Base-by-base conservation (phyloP, 495 filamentous ascomycete genomes). In the Astrothelium macrocarpum region DNA sequence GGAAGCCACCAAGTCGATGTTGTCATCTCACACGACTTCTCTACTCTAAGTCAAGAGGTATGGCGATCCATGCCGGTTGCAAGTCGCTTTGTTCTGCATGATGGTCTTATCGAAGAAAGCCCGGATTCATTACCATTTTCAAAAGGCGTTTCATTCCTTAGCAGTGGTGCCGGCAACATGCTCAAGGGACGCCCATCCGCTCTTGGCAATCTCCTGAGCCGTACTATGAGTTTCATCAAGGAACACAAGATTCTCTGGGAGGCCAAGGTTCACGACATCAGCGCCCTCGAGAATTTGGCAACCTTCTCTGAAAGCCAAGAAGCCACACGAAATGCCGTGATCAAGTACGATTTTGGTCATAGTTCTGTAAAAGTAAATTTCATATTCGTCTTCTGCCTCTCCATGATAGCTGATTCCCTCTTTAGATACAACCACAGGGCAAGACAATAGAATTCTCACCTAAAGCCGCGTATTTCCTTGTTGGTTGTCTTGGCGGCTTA, bases 401-500 rank as follows among this genome's bases (percentile, higher is more conserved):
- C n/a, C n/a, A n/a, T n/a, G n/a, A n/a, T n/a, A 45, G 42, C 42
- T n/a, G 42, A 11, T 11, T n/a, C 11, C 42, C 42, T 45, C 42
- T 45, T 11, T 11, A 45, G 42, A 11, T 45, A 11, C 42, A 45
- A 45, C 42, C 12, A 11, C 42, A 71, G 71, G n/a, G n/a, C n/a
- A n/a, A n/a, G n/a, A n/a, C n/a, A n/a, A n/a, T n/a, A n/a, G n/a
- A n/a, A n/a, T n/a, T n/a, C n/a, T n/a, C n/a, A n/a, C n/a, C n/a
- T n/a, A n/a, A n/a, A n/a, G n/a, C n/a, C n/a, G n/a, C n/a, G 7
- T 77, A 73, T 32, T 32, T 76, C 1, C 61, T 79, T 2, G 66
- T 70, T 1, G 76, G 77, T 18, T 75, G 75, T 18, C 62, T 78
- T 5, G 74, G 77, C 1, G 74, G 72, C 11, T 63, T 79, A 0